Base-by-base conservation (phyloP, 2,329 filamentous ascomycete species). In the Penicillium fuscoglaucum region DNA sequence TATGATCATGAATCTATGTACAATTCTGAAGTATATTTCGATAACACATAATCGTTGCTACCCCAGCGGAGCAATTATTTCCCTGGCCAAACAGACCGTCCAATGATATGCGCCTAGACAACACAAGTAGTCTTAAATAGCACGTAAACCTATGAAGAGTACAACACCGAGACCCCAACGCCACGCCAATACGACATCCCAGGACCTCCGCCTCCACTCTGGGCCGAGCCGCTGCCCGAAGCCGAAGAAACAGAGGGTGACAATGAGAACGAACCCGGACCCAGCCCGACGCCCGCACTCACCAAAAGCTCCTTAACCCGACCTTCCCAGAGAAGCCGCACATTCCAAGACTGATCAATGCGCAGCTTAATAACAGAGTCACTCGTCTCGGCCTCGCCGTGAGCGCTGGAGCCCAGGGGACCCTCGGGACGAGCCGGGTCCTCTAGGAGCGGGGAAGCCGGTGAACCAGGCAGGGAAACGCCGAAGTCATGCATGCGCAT, bases 241-340 rank as follows among this genome's bases (percentile, higher is more conserved):
- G 63, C 61, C 26, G 67, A 62, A 19, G 69, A 63, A 28, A 60
- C 61, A 24, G 62, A 64, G 48, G 69, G 67, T 12, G 70, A 65
- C 39, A 66, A 56, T 6, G 74, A 72, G 51, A 74, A 75, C 31
- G 73, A 73, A 21, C 72, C 70, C 12, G 78, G 82, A 71, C 96
- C 92, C 55, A 99, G 86, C 51, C 87, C 90, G 57, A 91, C 91
- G 10, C 95, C 95, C 43, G 96, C 82, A 67, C 91, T 96, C 73
- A 98, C 96, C 57, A 99, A 82, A 59, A 99, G 79, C 65, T 96
- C 93, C 79, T 98, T 96, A 59, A 96, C 85, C 55, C 92, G 84
- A 2, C 93, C 93, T 74, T 98, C 93, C 93, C 95, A 99, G 24
- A 98, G 78, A 51, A 98, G 74, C 0, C 92, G 90, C 54, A 97